These are phyloP conservation scores for Violaceomyces palustris DNA, from an alignment of 1,284 basidiomycete species.

Conservation along the genomic window DNA sequence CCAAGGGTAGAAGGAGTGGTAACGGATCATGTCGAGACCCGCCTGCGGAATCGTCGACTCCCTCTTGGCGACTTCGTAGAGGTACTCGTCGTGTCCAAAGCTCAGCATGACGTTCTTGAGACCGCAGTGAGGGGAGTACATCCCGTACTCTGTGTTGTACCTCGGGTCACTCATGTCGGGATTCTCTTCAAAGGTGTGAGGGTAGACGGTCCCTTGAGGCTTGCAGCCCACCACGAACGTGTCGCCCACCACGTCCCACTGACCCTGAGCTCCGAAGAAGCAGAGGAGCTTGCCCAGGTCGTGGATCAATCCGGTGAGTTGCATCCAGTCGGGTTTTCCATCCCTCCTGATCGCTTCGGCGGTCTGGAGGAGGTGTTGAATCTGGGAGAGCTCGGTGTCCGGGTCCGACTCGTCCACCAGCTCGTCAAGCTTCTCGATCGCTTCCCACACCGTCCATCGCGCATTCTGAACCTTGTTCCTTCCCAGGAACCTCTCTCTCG, in stretches of 20 bases:
- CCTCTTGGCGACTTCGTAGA: conserved; percentile 32
- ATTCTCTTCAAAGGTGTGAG: conserved; percentile 74
- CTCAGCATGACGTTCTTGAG: conserved; percentile 84
- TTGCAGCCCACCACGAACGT: conserved; percentile 82
- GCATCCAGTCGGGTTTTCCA: conserved; percentile 65
- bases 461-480: conserved; percentile 26
- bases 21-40: conserved; percentile 83
- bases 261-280: conserved; percentile 59
- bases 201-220: conserved; percentile 63
- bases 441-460: conserved; percentile 67
- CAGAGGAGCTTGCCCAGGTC: conserved; percentile 35
- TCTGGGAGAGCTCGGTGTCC: conserved; percentile 59
- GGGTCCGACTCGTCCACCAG: conserved; percentile 84
- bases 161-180: conserved; percentile 68
- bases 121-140: conserved; percentile 78
- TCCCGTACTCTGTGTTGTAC: conserved; percentile 74
- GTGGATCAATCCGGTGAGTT: conserved; percentile 72
- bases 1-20: conserved; percentile 85
- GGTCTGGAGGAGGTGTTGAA: conserved; percentile 83
- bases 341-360: conserved; percentile 84
- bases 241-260: conserved; percentile 84
- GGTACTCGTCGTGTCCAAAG: conserved; percentile 74
- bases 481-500: conserved; percentile 22
- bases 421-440: conserved; percentile 82
- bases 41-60: conserved; percentile 67